Evolutionary conservation across 257 asterid genomes (phyloP).

Genomic region (Euphrasia confusa): DNA sequence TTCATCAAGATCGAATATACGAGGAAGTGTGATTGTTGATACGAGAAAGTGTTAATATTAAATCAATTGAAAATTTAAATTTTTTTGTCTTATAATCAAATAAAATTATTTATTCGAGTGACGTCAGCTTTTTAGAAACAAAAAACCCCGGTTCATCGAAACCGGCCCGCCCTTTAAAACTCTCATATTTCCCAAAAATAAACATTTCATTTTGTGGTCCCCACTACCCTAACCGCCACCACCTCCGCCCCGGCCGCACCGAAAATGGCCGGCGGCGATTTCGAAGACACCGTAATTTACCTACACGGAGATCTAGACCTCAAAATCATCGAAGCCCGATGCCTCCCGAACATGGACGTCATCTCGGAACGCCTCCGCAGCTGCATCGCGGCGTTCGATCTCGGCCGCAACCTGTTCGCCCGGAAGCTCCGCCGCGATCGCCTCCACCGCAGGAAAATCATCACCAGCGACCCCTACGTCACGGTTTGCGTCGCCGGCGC

Average conservation of each 20-base stretch:
- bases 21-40: too few relatives aligned
- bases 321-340: conserved; percentile 67
- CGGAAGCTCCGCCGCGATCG: background rate
- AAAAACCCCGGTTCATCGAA: background rate
- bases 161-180: background rate
- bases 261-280: conserved; percentile 41
- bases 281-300: conserved; percentile 18
- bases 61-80: too few relatives aligned
- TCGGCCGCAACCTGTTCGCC: conserved; percentile 46
- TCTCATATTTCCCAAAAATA: background rate
- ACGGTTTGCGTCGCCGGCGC: conserved; percentile 78
- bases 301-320: conserved; percentile 94
- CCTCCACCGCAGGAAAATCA: conserved; percentile 49
- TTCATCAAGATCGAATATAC: too few relatives aligned
- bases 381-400: conserved; percentile 52
- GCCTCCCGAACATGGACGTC: conserved; percentile 84
- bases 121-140: too few relatives aligned
- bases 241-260: conserved; percentile 14
- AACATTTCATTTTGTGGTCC: background rate
- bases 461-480: conserved; percentile 93
- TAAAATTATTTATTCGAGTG: too few relatives aligned
- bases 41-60: too few relatives aligned
- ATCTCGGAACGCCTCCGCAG: conserved; percentile 80
- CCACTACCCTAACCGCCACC: conserved; percentile 24
- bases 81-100: too few relatives aligned